phyloP scores from a whole-genome alignment of 2,329 filamentous ascomycete species.

The Arthrobotrys sphaeroides region DNA sequence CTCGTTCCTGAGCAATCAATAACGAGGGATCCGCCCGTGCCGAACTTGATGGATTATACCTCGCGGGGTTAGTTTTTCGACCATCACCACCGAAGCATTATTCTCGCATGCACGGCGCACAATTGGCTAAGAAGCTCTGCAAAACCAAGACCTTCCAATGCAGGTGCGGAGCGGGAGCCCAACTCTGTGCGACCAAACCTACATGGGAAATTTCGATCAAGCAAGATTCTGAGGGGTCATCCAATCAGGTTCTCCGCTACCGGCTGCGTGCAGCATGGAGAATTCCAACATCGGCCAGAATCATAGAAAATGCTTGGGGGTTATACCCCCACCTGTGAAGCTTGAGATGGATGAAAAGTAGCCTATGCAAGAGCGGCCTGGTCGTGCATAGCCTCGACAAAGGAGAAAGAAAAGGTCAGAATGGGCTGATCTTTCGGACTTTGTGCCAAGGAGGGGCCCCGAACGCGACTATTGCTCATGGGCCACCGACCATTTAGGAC shows the following conservation, averaged over 20 bases:
- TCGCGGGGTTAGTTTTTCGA: background rate
- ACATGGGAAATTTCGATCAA: background rate
- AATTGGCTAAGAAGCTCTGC: background rate
- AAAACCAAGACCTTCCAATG: background rate
- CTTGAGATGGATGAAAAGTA: background rate
- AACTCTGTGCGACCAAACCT: slow-evolving; percentile 4
- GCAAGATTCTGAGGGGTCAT: background rate
- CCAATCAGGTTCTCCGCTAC: background rate
- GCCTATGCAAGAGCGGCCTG: background rate
- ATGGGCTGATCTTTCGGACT: background rate
- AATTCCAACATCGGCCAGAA: background rate
- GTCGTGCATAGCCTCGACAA: background rate
- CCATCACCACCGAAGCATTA: background rate
- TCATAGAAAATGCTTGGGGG: too few relatives aligned
- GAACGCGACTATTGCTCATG: too few relatives aligned
- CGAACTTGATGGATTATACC: background rate
- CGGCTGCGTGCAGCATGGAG: background rate
- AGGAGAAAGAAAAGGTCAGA: background rate
- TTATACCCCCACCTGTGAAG: background rate
- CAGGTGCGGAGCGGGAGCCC: slow-evolving; percentile 2
- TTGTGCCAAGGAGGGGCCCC: background rate
- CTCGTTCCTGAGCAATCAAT: slow-evolving; percentile 21
- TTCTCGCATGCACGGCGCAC: background rate
- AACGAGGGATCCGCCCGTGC: slow-evolving; percentile 20
- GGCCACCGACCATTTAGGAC: background rate